Base-by-base conservation (phyloP, 1,139 yeast species). In the Trichomonascaceae sp. region DNA sequence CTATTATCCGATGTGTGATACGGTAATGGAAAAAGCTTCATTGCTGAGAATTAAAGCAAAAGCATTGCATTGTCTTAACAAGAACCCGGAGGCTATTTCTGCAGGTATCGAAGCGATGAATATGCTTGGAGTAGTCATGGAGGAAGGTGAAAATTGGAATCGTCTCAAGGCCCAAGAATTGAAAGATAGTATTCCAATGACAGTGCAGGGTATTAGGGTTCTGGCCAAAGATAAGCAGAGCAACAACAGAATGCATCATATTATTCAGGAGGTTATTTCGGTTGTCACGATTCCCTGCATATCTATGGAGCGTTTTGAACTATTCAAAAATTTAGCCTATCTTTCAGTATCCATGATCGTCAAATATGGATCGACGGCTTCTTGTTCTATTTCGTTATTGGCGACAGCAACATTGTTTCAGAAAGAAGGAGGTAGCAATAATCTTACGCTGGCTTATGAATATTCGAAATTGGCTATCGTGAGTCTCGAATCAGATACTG, bases 241-340 rank as follows among this genome's bases (percentile, higher is more conserved):
- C 1, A 68, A 68, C 3, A 69, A 74, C 45, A 69, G 71, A 1
- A 62, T 65, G 15, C 62, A 69, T 1, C 55, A 68, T 5, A 62
- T 78, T 39, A 70, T 74, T 1, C 79, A 75, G 49, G 80, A 78
- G 54, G 68, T 79, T 20, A 70, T 79, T 22, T 66, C 75, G 20
- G 78, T 76, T 46, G 58, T 79, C 43, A 64, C 79, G 2, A 64
- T 72, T 12, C 75, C 70, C 1, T 59, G 68, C 1, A 56, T 66
- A 30, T 54, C 61, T 22, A 49, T 61, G 2, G 64, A 66, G 1
- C 60, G 66, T 13, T 47, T 59, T 2, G 52, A 58, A 8, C 55
- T 71, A 6, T 55, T 64, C 9, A 57, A 65, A 12, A 61, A 69
- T 6, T 48, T 70, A n/a, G 61, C 65, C 6, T 63, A 63, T 46